Evolutionary conservation across 202 grass and related monocot genomes (phyloP), one percentile per base, ranked within the genome.

Genomic region (Miscanthus sacchariflorus): DNA sequence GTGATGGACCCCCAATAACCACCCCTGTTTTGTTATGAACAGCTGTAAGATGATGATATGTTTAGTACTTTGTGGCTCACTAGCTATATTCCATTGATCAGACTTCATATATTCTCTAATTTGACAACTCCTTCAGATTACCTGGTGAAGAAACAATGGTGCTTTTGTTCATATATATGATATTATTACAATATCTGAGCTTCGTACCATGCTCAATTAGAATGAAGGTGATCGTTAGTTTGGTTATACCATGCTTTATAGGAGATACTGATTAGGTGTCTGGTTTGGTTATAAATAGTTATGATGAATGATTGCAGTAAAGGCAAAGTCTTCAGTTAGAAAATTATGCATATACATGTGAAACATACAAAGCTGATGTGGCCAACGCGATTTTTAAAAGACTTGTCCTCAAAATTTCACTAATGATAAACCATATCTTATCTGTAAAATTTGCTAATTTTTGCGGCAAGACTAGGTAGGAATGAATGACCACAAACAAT

Each of bases 361-460:
- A 42, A 35, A 61, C 65, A 35, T 68, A 15, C 3, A 19, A 10
- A 76, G 13, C 64, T 76, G 14, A 17, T 10, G 5, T 76, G 23
- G 13, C 30, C 63, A 30, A 11, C 42, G 18, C 40, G 50, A n/a
- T 38, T 7, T 71, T 63, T 24, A 63, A 24, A 74, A 5, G 73
- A 19, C 36, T 59, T 68, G 8, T 61, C 11, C 6, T 21, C 68
- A 7, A 38, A 25, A 80, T 69, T 83, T 50, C 63, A 63, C 69
- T 68, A 56, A 59, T n/a, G 61, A 12, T 36, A 18, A 66, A 35
- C 33, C 23, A 24, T 15, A 27, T 85, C 50, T 88, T 46, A 14
- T 77, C 23, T 77, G 18, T 54, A 23, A 36, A 56, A 56, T 84
- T 44, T 85, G 71, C 87, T 59, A 45, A 12, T 3, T 46, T 69